A percentile compares a stretch with the other conserved stretches of the same genome.
Conservation (phyloP, 1,284 basidiomycete genomes). For the Cutaneotrichosporon cavernicola region DNA sequence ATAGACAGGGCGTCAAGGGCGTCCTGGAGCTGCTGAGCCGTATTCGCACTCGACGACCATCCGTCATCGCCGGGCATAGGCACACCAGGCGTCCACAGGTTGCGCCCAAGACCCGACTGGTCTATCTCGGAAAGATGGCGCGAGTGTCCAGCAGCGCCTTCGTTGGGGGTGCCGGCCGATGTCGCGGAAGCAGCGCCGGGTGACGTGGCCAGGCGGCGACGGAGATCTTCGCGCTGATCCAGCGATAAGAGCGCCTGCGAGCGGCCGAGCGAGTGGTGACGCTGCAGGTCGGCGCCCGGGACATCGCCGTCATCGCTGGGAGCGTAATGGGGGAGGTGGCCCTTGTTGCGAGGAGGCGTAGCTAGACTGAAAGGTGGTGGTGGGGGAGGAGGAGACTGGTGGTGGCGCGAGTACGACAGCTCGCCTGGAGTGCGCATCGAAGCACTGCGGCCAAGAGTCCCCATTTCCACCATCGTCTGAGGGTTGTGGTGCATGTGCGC, state of each 20-base stretch:
- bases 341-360: slow-evolving; percentile 43
- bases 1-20: slow-evolving; percentile 42
- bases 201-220: slow-evolving; percentile 26
- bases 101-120: slow-evolving; percentile 43
- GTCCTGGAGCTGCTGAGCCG: slow-evolving; percentile 43
- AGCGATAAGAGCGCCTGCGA: slow-evolving; percentile 44
- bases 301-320: slow-evolving; percentile 23
- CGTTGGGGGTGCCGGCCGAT: slow-evolving; percentile 10
- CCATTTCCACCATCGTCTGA: slow-evolving; percentile 31
- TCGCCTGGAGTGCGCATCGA: slow-evolving; percentile 44
- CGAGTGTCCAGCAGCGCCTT: slow-evolving; percentile 15
- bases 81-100: slow-evolving; percentile 40
- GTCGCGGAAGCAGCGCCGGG: slow-evolving; percentile 16
- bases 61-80: slow-evolving; percentile 34
- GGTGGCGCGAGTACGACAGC: slow-evolving; percentile 26
- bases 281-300: slow-evolving; percentile 39
- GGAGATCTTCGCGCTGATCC: slow-evolving; percentile 43
- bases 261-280: slow-evolving; percentile 51
- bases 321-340: slow-evolving; percentile 39
- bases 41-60: slow-evolving; percentile 28
- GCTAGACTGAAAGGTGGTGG: slow-evolving; percentile 40
- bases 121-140: slow-evolving; percentile 27
- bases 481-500: slow-evolving; percentile 33
- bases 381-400: slow-evolving; percentile 23
- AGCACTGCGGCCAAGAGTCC: slow-evolving; percentile 39